phyloP scores from a whole-genome alignment of 768 basidiomycete species.

The Tylopilus rubrobrunneus region DNA sequence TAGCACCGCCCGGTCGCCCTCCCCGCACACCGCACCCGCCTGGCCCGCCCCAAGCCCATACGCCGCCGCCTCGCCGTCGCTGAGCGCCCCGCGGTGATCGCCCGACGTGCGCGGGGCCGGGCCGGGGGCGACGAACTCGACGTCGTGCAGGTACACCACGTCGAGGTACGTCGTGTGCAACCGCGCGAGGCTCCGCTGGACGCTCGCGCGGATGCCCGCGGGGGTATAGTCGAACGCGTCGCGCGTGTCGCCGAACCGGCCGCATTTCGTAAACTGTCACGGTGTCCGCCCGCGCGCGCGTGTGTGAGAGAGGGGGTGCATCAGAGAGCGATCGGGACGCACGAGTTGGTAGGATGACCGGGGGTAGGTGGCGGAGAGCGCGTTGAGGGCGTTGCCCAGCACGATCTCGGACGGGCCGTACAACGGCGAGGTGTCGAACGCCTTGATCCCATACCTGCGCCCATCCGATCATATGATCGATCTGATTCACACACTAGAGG shows the following conservation, averaged over 20 bases:
- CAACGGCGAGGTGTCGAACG: conserved; percentile 82
- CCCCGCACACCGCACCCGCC: conserved; percentile 54
- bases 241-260: conserved; percentile 56
- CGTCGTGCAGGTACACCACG: conserved; percentile 78
- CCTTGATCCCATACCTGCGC: conserved; percentile 75
- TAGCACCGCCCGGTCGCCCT: conserved; percentile 8
- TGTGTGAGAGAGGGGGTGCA: background rate
- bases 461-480: background rate
- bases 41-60: conserved; percentile 66
- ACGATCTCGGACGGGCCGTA: too few relatives aligned
- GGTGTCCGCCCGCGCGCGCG: too few relatives aligned
- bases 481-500: background rate
- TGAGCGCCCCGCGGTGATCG: conserved; percentile 52
- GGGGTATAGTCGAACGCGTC: conserved; percentile 74
- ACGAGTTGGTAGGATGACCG: conserved; percentile 76
- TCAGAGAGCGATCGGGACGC: background rate
- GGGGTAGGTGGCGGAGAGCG: too few relatives aligned
- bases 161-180: conserved; percentile 78
- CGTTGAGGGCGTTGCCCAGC: too few relatives aligned
- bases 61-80: conserved; percentile 41
- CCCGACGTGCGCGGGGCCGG: conserved; percentile 50
- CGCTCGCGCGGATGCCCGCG: conserved; percentile 56
- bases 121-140: conserved; percentile 67
- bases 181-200: conserved; percentile 62
- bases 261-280: conserved; percentile 92